Conservation (phyloP, 2,329 filamentous ascomycete genomes). For the Chaetomium sp. region DNA sequence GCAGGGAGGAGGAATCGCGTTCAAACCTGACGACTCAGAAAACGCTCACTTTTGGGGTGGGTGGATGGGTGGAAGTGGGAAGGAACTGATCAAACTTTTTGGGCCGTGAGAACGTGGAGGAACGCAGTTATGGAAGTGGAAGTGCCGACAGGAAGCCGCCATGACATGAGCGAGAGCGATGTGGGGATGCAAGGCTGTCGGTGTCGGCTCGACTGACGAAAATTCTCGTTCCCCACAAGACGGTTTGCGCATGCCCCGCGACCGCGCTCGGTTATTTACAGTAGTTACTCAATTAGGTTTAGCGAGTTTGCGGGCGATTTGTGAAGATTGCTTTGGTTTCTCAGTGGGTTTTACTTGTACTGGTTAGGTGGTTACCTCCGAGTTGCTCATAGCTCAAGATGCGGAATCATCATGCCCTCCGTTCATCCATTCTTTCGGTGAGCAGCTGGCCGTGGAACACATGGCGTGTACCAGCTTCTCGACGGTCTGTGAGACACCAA, state of each 20-base stretch:
- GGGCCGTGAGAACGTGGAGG: background rate
- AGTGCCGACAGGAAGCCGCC: constrained; percentile 8
- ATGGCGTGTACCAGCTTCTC: background rate
- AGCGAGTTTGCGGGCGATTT: background rate
- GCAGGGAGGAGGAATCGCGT: background rate
- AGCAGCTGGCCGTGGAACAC: background rate
- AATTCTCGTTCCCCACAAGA: constrained; percentile 6
- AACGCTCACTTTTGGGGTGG: background rate
- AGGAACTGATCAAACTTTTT: constrained; percentile 12
- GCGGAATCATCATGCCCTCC: constrained; percentile 2
- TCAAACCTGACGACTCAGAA: background rate
- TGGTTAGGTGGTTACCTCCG: background rate
- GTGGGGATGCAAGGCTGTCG: constrained; percentile 10
- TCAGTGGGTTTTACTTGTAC: background rate
- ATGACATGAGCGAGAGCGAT: constrained; percentile 1
- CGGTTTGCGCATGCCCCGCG: background rate
- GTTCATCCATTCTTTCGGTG: background rate
- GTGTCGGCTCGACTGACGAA: background rate
- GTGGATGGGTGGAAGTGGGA: background rate
- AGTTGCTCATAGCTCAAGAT: background rate
- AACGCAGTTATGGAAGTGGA: constrained; percentile 1
- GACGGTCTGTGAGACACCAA: constrained; percentile 29
- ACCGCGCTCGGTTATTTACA: background rate
- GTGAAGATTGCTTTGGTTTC: background rate
- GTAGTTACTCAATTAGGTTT: constrained; percentile 5